Evolutionary conservation across 2,329 filamentous ascomycete genomes (phyloP).

Genomic region (Fusarium cyanostomum): DNA sequence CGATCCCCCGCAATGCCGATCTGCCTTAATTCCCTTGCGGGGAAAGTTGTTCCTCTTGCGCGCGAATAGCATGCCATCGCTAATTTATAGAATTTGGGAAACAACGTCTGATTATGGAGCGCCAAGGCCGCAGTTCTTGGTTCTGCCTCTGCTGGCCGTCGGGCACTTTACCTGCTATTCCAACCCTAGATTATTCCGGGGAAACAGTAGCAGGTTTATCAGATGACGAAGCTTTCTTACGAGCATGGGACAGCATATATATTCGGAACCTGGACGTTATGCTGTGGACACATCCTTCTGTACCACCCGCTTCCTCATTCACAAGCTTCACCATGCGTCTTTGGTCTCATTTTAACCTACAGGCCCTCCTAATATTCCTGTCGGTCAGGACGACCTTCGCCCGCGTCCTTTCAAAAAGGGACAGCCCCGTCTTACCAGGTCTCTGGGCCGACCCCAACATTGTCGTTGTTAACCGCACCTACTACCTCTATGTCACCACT

Average conservation of each 20-base stretch:
- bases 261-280: neutral
- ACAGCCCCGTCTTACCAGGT: constrained; percentile 51
- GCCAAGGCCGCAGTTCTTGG: neutral
- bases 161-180: neutral
- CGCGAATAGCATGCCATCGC: constrained; percentile 13
- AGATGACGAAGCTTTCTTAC: no score
- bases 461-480: constrained; percentile 53
- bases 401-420: constrained; percentile 15
- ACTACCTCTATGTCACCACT: constrained; percentile 59
- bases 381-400: neutral
- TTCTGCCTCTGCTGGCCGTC: neutral
- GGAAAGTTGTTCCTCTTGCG: constrained; percentile 3
- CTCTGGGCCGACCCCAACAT: constrained; percentile 59
- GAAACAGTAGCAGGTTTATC: neutral
- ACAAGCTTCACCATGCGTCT: constrained; percentile 8
- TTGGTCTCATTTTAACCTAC: neutral
- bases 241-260: no score
- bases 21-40: constrained; percentile 12
- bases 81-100: neutral
- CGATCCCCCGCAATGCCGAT: constrained; percentile 21
- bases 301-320: neutral
- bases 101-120: constrained; percentile 10
- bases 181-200: neutral
- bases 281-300: neutral
- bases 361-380: neutral